Evolutionary conservation across 768 basidiomycete genomes (phyloP), one percentile per base, ranked within the genome.

Genomic region (Tephrocybe sp.): DNA sequence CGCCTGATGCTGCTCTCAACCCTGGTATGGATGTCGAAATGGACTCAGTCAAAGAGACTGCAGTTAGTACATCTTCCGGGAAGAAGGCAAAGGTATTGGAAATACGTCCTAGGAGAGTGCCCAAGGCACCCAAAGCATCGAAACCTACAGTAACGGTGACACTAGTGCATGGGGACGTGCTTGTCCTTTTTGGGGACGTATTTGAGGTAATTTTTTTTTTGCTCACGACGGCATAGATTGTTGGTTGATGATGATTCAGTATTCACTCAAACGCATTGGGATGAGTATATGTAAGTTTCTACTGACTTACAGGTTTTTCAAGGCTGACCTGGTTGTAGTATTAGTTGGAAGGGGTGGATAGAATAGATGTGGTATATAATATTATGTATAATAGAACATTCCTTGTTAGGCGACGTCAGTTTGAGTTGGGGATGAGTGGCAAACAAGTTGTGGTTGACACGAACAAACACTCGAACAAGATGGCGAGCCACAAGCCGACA

Each of bases 101-200:
- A 17, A 12, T 14, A 17, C 35, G 17, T 23, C 13, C 41, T 4
- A 31, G 41, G 3, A 23, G 13, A 34, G 26, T 20, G 6, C 17
- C 8, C 20, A 52, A 46, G 23, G 36, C 42, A 11, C 20, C 19
- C 1, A 44, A 50, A 19, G 1, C 22, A 1, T 16, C 45, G 40
- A 61, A 51, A 38, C 46, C 44, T 19, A 56, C 53, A 8, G 60
- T 74, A 30, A 39, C 61, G 16, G 52, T 75, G 13, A 70, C 68
- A 10, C 62, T 78, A 39, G 66, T 78, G 32, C 77, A 78, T 55
- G 76, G 77, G 0, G 75, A 77, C 49, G 59, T 71, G 16, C 43
- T 75, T 14, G 60, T 75, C 19, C 59, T 77, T 51, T 66, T 63
- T 44, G 75, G 75, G 2, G 71, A 71, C 50, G 64, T 69, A 22